Evolutionary conservation across 176 grass and related monocot genomes (phyloP).

Genomic region (Guadua angustifolia): DNA sequence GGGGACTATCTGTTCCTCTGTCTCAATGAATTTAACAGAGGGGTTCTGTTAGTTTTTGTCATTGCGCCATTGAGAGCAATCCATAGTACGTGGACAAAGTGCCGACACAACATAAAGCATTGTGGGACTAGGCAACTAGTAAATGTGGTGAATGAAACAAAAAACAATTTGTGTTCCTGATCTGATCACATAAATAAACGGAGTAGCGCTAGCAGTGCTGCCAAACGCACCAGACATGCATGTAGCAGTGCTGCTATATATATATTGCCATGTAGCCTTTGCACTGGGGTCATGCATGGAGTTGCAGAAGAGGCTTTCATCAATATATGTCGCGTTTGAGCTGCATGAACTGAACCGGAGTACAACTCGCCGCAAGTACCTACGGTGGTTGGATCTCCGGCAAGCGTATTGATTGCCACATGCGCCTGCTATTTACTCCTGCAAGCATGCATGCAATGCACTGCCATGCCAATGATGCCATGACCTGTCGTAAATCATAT

Average conservation of each 20-base stretch:
- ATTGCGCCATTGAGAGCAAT: not conserved
- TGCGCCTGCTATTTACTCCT: not conserved
- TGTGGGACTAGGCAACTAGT: not conserved
- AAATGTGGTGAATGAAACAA: not conserved
- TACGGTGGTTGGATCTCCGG: constrained; percentile 37
- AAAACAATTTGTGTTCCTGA: not conserved
- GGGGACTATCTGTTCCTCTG: no score
- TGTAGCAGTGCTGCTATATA: no score
- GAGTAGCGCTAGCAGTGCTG: not conserved
- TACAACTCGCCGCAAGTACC: not conserved
- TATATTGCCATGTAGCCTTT: not conserved
- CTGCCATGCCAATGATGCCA: not conserved
- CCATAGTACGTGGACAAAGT: not conserved
- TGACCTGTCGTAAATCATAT: not conserved
- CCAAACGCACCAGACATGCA: not conserved
- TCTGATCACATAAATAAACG: not conserved
- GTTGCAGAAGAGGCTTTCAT: not conserved
- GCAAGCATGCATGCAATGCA: not conserved
- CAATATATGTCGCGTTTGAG: not conserved
- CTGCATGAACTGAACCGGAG: not conserved
- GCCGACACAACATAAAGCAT: not conserved
- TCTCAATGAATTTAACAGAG: not conserved
- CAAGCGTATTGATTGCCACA: constrained; percentile 40
- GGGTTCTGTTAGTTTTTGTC: not conserved
- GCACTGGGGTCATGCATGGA: not conserved